phyloP scores from a whole-genome alignment of 192 early-diverging fungal genomes.

The Backusella australiensis region DNA sequence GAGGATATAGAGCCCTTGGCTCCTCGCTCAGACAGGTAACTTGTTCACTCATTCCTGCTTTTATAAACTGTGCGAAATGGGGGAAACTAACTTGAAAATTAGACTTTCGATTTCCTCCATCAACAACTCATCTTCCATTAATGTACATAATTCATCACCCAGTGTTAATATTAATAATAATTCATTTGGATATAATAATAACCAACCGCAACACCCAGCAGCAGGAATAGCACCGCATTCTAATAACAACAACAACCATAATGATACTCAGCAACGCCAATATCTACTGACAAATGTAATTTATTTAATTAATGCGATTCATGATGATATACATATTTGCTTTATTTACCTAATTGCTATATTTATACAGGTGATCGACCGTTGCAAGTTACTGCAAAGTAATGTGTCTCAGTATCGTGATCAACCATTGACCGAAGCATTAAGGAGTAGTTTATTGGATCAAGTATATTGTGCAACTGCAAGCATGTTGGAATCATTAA shows the following conservation, averaged over 20 bases:
- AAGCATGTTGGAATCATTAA: not conserved
- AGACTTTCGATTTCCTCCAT: not conserved
- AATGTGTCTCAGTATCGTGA: not conserved
- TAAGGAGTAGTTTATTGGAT: conserved; percentile 2
- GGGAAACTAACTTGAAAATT: not conserved
- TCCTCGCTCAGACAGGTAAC: not conserved
- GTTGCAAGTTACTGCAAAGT: not conserved
- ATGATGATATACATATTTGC: not conserved
- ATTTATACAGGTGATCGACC: not conserved
- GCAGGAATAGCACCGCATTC: not conserved
- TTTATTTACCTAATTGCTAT: not conserved
- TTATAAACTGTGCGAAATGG: not conserved
- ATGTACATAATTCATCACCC: not conserved
- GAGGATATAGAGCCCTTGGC: not conserved
- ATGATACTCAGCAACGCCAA: not conserved
- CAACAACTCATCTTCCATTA: not conserved
- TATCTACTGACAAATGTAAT: not conserved
- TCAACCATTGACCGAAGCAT: not conserved
- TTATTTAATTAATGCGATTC: not conserved
- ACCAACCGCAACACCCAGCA: not conserved
- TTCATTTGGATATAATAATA: not conserved
- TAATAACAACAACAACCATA: not conserved
- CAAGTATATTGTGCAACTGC: not conserved
- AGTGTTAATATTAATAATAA: not conserved
- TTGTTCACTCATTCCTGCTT: not conserved